phyloP scores from a whole-genome alignment of 441 rosid species.

The Melastoma candidum region DNA sequence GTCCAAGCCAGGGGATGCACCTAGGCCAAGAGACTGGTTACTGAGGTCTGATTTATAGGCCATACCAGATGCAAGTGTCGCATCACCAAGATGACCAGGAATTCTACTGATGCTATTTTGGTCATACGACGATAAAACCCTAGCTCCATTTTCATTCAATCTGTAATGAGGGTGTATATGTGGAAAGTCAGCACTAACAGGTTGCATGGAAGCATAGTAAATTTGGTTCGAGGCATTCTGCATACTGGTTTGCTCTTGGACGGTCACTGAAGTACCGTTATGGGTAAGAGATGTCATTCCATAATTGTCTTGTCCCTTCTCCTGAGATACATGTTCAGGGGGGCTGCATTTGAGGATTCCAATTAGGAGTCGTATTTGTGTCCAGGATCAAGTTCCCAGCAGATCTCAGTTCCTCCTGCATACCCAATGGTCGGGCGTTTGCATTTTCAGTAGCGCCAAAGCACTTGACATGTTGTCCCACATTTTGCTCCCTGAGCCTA shows the following conservation, averaged over 20 bases:
- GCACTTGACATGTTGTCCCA: conserved; percentile 16
- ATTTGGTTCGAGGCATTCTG: conserved; percentile 22
- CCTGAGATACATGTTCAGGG: conserved; percentile 32
- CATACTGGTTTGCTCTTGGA: conserved; percentile 21
- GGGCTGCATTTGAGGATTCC: conserved; percentile 51
- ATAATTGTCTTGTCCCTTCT: conserved; percentile 22
- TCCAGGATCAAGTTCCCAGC: conserved; percentile 49
- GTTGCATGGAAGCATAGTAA: conserved; percentile 25
- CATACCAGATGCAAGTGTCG: conserved; percentile 24
- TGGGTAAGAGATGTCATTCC: conserved; percentile 25
- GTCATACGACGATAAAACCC: conserved; percentile 22
- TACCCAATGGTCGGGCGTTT: conserved; percentile 19
- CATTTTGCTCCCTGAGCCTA: conserved; percentile 19
- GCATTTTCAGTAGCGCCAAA: conserved; percentile 21
- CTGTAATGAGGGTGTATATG: conserved; percentile 25
- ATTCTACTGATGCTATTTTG: conserved; percentile 21
- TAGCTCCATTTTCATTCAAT: conserved; percentile 21
- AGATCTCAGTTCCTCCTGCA: conserved; percentile 34
- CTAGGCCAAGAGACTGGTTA: conserved; percentile 26
- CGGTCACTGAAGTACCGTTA: conserved; percentile 22
- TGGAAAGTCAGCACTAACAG: conserved; percentile 22
- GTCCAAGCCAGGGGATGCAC: conserved; percentile 33
- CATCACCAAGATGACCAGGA: conserved; percentile 23
- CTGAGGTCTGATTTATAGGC: conserved; percentile 34
- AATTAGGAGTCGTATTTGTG: conserved; percentile 89